phyloP scores from a whole-genome alignment of 139 green algal genomes.

The Eudorina sp. region DNA sequence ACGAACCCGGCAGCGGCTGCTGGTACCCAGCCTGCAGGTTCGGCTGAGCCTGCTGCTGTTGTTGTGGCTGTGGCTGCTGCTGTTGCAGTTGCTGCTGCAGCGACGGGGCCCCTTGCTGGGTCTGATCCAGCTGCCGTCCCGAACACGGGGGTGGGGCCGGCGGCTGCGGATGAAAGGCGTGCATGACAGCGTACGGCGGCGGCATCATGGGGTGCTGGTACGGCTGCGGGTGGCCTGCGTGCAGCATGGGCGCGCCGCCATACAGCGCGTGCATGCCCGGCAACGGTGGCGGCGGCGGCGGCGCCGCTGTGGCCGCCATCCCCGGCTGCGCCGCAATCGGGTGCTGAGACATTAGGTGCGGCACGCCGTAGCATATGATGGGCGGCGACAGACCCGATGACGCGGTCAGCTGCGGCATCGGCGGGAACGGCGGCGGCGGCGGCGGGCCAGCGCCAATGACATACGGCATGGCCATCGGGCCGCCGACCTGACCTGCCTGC shows the following conservation, averaged over 20 bases:
- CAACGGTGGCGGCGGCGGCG: neutral
- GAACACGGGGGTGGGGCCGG: neutral
- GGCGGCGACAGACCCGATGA: neutral
- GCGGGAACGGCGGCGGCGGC: neutral
- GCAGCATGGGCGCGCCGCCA: neutral
- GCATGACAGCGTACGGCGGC: conserved; percentile 1
- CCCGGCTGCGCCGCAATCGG: neutral
- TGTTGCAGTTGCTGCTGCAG: neutral
- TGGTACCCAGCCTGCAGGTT: no score
- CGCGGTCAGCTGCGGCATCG: neutral
- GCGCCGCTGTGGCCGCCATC: neutral
- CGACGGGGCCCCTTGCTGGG: neutral
- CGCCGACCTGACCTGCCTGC: neutral
- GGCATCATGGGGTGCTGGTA: neutral
- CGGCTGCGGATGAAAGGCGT: neutral
- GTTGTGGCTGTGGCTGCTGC: neutral
- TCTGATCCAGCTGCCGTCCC: neutral
- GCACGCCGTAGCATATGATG: neutral
- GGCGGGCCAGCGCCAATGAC: neutral
- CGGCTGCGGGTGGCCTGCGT: neutral
- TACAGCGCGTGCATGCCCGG: no score
- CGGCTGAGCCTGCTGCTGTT: neutral
- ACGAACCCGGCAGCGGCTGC: no score
- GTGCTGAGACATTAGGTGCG: neutral
- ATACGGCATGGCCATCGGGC: neutral